These are phyloP conservation scores for Scheffersomyces lignicola DNA, from an alignment of 1,139 yeast genomes.

Conservation along the genomic window DNA sequence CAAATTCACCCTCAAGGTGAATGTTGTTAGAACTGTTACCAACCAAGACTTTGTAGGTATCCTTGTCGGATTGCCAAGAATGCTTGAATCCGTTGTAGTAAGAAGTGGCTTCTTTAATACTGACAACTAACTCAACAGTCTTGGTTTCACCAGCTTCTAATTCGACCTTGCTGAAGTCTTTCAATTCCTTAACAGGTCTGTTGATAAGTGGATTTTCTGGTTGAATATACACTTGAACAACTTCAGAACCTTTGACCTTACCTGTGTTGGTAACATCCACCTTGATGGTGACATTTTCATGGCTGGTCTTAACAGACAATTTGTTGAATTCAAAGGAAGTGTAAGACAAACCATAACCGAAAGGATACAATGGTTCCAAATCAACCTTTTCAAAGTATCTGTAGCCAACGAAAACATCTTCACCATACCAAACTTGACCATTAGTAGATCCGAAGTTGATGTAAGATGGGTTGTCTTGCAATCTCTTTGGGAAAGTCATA, in stretches of 20 bases:
- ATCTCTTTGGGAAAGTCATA: conserved; percentile 44
- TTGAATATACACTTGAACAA: conserved; percentile 45
- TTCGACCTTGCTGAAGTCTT: conserved; percentile 51
- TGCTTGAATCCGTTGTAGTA: conserved; percentile 51
- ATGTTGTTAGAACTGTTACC: conserved; percentile 38
- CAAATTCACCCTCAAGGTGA: conserved; percentile 33
- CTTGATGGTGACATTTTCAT: conserved; percentile 19
- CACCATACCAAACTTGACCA: conserved; percentile 56
- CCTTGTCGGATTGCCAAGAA: conserved; percentile 54
- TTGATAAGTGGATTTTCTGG: conserved; percentile 39
- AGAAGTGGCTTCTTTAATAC: conserved; percentile 52
- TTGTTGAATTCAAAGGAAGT: conserved; percentile 36
- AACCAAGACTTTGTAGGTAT: conserved; percentile 46
- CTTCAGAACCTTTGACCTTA: conserved; percentile 41
- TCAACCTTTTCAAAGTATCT: conserved; percentile 55
- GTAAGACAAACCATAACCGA: conserved; percentile 63
- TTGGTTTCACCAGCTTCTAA: conserved; percentile 42
- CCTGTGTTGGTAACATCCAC: conserved; percentile 47
- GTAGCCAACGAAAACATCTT: conserved; percentile 60
- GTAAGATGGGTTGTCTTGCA: conserved; percentile 46
- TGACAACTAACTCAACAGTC: conserved; percentile 32
- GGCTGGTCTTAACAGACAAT: conserved; percentile 15
- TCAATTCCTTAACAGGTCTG: conserved; percentile 59
- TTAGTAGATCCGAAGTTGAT: conserved; percentile 33
- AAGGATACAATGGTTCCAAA: conserved; percentile 50